These are phyloP conservation scores for Agaricus subrufescens DNA, from an alignment of 768 basidiomycete genomes.

Conservation along the genomic window DNA sequence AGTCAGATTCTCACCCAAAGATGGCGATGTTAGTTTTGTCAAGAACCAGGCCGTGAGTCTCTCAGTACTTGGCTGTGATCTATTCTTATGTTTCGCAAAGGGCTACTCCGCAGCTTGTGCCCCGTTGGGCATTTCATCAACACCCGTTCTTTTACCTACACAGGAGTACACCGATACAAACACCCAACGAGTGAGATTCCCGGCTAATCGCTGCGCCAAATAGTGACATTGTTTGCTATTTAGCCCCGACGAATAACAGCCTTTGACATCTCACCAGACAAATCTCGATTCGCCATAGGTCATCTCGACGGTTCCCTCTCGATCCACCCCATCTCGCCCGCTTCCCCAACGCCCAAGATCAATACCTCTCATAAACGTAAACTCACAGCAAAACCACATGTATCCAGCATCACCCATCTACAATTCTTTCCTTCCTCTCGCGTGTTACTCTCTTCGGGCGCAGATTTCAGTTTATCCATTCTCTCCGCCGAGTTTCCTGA, in stretches of 20 bases:
- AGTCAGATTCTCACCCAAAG: constrained; percentile 39
- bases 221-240: neutral
- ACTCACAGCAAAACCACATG: constrained; percentile 36
- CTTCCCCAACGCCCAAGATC: constrained; percentile 14
- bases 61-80: neutral
- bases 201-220: neutral
- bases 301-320: constrained; percentile 54
- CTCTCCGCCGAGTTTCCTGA: constrained; percentile 50
- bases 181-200: constrained; percentile 29
- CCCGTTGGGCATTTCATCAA: constrained; percentile 40
- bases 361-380: constrained; percentile 22
- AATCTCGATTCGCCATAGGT: constrained; percentile 53
- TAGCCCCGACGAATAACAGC: constrained; percentile 57
- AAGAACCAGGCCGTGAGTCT: constrained; percentile 23
- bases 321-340: constrained; percentile 15
- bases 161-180: constrained; percentile 48
- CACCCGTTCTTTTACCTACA: constrained; percentile 43
- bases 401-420: constrained; percentile 51
- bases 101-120: constrained; percentile 43
- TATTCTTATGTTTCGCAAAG: constrained; percentile 13
- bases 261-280: constrained; percentile 59
- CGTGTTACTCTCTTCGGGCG: constrained; percentile 65
- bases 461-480: constrained; percentile 64
- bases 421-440: constrained; percentile 68
- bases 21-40: constrained; percentile 42